These are phyloP conservation scores for Cnidoscolus chayamansa DNA, from an alignment of 441 rosid species.

Conservation along the genomic window DNA sequence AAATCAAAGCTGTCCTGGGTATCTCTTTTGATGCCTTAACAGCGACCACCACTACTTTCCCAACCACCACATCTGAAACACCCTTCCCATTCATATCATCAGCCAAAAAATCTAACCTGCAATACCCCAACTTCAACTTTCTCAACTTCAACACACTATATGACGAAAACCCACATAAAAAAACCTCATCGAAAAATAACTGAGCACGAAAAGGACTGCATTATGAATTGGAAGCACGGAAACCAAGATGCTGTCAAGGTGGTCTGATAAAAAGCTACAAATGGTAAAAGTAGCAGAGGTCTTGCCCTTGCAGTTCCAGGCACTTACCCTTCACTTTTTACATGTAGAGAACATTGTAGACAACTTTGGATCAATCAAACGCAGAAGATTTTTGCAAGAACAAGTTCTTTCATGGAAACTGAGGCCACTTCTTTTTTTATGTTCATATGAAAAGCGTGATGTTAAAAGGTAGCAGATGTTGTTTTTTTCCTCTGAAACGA, in stretches of 20 bases:
- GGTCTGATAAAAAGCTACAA: conserved; percentile 3
- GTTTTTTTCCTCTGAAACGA: conserved; percentile 2
- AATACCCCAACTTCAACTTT: conserved; percentile 15
- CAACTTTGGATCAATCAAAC: conserved; percentile 31
- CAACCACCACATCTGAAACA: conserved; percentile 35
- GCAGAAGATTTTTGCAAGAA: conserved; percentile 20
- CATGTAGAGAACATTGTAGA: conserved; percentile 13
- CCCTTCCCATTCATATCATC: conserved; percentile 46
- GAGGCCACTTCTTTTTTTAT: conserved; percentile 19
- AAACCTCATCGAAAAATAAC: conserved; percentile 16
- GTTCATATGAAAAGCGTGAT: conserved; percentile 36
- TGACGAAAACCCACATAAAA: conserved; percentile 34
- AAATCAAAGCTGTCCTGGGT: conserved; percentile 68
- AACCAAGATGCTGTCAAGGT: conserved; percentile 40
- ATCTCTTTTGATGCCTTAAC: conserved; percentile 90
- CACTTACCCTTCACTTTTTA: conserved; percentile 13
- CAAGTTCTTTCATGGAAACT: conserved; percentile 23
- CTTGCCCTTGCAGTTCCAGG: conserved; percentile 53
- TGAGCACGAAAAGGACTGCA: conserved; percentile 16
- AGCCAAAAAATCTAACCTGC: neutral
- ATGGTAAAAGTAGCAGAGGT: conserved; percentile 19
- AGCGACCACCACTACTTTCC: conserved; percentile 87
- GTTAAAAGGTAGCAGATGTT: conserved; percentile 8
- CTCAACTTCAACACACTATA: conserved; percentile 24
- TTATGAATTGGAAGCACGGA: conserved; percentile 32